These are phyloP conservation scores for Heterobasidion occidentale DNA, from an alignment of 1,284 basidiomycete genomes.

Conservation along the genomic window DNA sequence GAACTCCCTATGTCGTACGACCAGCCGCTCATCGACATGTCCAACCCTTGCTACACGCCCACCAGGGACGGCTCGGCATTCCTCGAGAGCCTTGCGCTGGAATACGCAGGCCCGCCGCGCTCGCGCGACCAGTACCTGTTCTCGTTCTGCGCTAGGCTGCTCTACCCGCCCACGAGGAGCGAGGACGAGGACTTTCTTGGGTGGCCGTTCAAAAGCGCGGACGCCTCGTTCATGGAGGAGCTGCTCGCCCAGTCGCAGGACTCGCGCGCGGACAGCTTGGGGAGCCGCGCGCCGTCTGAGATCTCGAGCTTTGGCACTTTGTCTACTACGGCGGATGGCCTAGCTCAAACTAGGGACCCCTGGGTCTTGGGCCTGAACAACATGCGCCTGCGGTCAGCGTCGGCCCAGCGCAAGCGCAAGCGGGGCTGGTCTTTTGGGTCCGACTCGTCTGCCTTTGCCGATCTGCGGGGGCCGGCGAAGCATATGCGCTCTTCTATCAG, in stretches of 20 bases:
- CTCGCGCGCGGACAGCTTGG: neutral
- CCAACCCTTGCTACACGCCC: constrained; percentile 8
- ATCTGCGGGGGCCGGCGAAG: constrained; percentile 30
- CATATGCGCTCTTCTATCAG: constrained; percentile 30
- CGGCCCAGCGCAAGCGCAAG: neutral
- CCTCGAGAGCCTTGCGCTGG: constrained; percentile 3
- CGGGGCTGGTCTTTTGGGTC: neutral
- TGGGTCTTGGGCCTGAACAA: neutral
- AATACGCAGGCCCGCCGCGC: constrained; percentile 4
- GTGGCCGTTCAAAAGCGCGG: constrained; percentile 1
- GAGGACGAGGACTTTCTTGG: neutral
- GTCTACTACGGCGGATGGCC: neutral
- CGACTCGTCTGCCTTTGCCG: constrained; percentile 23
- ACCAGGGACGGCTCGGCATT: constrained; percentile 5
- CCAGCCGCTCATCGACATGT: constrained; percentile 3
- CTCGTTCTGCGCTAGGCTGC: constrained; percentile 8
- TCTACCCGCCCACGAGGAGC: constrained; percentile 4
- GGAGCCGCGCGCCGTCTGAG: neutral
- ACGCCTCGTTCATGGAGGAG: constrained; percentile 2
- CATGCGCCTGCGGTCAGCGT: neutral
- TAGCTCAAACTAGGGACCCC: constrained; percentile 1
- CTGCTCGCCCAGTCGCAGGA: neutral
- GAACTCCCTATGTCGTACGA: neutral
- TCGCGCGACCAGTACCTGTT: constrained; percentile 11
- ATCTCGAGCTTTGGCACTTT: neutral